These are phyloP conservation scores for Escovopsis sp. DNA, from an alignment of 2,329 filamentous ascomycete genomes.

Conservation along the genomic window DNA sequence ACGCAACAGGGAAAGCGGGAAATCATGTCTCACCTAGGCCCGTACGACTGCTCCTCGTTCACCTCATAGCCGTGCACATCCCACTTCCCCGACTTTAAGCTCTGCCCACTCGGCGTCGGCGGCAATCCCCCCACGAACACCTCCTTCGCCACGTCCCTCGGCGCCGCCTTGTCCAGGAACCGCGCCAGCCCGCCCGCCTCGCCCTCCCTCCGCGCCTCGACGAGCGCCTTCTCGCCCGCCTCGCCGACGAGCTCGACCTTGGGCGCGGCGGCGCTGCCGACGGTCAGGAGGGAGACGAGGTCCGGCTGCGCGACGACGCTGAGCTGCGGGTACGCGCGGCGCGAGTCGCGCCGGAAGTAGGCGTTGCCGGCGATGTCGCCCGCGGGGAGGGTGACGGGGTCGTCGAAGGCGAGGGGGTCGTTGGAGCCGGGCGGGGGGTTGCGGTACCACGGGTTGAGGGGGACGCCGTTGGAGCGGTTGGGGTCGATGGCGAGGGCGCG, in stretches of 20 bases:
- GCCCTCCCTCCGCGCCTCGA: constrained; percentile 60
- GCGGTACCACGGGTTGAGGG: constrained; percentile 84
- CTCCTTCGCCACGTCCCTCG: constrained; percentile 42
- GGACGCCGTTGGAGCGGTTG: constrained; percentile 78
- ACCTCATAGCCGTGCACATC: constrained; percentile 55
- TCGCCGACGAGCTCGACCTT: constrained; percentile 67
- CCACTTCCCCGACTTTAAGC: constrained; percentile 35
- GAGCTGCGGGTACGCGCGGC: constrained; percentile 66
- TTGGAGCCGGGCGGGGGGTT: constrained; percentile 47
- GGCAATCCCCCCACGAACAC: constrained; percentile 68
- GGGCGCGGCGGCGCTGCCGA: constrained; percentile 68
- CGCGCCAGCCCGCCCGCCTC: constrained; percentile 53
- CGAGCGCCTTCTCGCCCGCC: constrained; percentile 46
- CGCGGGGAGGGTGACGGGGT: constrained; percentile 42
- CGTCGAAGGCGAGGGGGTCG: constrained; percentile 23
- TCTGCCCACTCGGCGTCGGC: constrained; percentile 65
- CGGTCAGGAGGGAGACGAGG: constrained; percentile 66
- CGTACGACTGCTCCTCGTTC: constrained; percentile 54
- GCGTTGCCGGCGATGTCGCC: constrained; percentile 29
- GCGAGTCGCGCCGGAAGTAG: constrained; percentile 76
- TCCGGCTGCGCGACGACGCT: constrained; percentile 74
- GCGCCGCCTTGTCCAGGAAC: constrained; percentile 45
- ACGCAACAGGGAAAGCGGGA: no score
- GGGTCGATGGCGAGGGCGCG: constrained; percentile 66
- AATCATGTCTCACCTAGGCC: constrained; percentile 38